Conservation (phyloP, 331 rosid species). For the Pyrus hybrid region DNA sequence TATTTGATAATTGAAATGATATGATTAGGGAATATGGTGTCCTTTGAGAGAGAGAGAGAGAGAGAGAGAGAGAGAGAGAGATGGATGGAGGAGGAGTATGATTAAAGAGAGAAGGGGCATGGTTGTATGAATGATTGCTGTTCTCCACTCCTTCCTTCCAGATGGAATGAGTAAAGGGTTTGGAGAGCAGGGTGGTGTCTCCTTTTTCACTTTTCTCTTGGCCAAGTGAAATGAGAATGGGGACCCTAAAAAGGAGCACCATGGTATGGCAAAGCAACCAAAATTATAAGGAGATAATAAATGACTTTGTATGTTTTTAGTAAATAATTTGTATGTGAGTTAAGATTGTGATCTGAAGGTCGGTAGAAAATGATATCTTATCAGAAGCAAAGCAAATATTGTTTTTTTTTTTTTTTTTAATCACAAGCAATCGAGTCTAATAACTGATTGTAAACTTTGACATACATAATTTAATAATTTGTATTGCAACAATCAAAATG, state of each 20-base stretch:
- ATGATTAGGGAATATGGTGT: slow-evolving; percentile 1
- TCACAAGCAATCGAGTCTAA: too few relatives aligned
- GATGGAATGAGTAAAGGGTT: slow-evolving; percentile 26
- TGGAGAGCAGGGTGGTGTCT: not conserved
- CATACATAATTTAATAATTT: too few relatives aligned
- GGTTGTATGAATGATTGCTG: slow-evolving; percentile 61
- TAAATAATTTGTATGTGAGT: too few relatives aligned
- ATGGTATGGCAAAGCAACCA: not conserved
- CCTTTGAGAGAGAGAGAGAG: slow-evolving; percentile 10
- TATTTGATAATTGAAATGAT: not conserved
- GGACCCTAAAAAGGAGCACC: not conserved
- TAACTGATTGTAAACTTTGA: too few relatives aligned
- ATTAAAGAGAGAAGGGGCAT: slow-evolving; percentile 25
- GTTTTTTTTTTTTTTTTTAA: too few relatives aligned
- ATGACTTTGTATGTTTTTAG: not conserved
- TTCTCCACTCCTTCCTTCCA: slow-evolving; percentile 29
- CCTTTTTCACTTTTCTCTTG: slow-evolving; percentile 4
- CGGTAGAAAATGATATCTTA: too few relatives aligned
- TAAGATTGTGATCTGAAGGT: too few relatives aligned
- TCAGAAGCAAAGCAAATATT: too few relatives aligned
- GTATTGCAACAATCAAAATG: too few relatives aligned
- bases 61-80: not conserved
- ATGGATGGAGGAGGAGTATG: slow-evolving; percentile 18
- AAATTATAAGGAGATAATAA: too few relatives aligned
- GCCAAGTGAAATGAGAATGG: not conserved